Base-by-base conservation (phyloP, 2,329 filamentous ascomycete genomes). In the Tolypocladium amazonense region DNA sequence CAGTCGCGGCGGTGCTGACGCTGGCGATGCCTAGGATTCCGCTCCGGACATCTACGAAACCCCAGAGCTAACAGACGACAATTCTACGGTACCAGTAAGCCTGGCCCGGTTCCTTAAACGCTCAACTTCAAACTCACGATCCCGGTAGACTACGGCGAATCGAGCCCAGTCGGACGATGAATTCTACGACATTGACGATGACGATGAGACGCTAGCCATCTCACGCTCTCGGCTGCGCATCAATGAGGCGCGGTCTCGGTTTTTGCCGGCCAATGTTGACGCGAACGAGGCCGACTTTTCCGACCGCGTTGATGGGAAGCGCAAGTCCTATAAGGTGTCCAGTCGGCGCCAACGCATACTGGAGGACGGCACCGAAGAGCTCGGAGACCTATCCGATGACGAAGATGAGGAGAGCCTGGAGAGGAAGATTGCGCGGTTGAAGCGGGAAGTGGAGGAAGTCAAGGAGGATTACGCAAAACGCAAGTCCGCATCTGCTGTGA, bases 1-100 rank as follows among this genome's bases (percentile, higher is more conserved):
- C 11, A n/a, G 30, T 50, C 27, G 20, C 41, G 33, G 38, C 41
- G 62, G 63, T 61, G 59, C 57, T 58, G 61, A 57, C 39, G 45
- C 66, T 71, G 63, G 71, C 64, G 33, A 58, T 54, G 27, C 30
- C 58, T 65, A 95, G 89, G 92, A 97, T 76, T 89, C 88, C 59
- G 92, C 92, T 35, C 92, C 92, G 65, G 94, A 97, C 70, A 90
- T 96, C 68, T 97, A 97, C 79, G 93, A 97, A 76, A 97, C 94
- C 20, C 92, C 93, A 65, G 92, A 96, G 59, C 79, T 97, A 65
- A 93, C 89, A 60, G 91, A 96, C 70, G 92, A 96, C 73, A 89
- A 86, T 64, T 96, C 92, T 27, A 96, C 92, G 56, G 78, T 92
- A 60, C 89, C 87, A 59, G 90, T 93, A 77, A 74, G 83, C 73